These are phyloP conservation scores for Fusarium sambucinum DNA, from an alignment of 2,329 filamentous ascomycete genomes.

Conservation along the genomic window DNA sequence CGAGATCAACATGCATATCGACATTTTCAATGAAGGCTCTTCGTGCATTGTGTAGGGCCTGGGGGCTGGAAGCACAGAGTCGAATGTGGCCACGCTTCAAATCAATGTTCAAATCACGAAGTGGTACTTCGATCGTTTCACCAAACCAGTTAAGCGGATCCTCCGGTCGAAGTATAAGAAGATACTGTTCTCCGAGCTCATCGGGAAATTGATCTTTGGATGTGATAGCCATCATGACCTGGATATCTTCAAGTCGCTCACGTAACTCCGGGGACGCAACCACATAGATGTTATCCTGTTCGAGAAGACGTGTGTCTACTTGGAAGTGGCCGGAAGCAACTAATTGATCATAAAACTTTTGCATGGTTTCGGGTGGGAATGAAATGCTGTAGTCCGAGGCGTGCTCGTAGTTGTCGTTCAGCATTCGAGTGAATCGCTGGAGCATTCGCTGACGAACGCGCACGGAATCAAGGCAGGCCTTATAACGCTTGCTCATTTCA, in stretches of 20 bases:
- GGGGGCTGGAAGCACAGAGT: constrained; percentile 88
- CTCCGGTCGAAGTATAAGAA: constrained; percentile 87
- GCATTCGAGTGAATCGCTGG: constrained; percentile 90
- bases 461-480: constrained; percentile 93
- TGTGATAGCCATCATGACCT: constrained; percentile 82
- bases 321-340: constrained; percentile 88
- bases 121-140: constrained; percentile 74
- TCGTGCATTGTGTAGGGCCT: constrained; percentile 82
- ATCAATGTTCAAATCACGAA: constrained; percentile 84
- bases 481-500: constrained; percentile 98
- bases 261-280: constrained; percentile 86
- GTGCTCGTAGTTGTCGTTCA: constrained; percentile 96
- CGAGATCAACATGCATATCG: constrained; percentile 85
- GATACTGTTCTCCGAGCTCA: constrained; percentile 79
- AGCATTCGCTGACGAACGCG: constrained; percentile 96
- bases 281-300: constrained; percentile 82
- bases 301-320: constrained; percentile 77
- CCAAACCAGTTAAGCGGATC: constrained; percentile 85
- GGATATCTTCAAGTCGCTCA: constrained; percentile 82
- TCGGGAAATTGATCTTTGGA: constrained; percentile 70
- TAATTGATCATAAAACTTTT: constrained; percentile 83
- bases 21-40: constrained; percentile 81
- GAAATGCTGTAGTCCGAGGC: constrained; percentile 94
- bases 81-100: constrained; percentile 88
- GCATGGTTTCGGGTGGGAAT: constrained; percentile 73